Base-by-base conservation (phyloP, 2,329 filamentous ascomycete genomes). In the Fusarium domesticum region DNA sequence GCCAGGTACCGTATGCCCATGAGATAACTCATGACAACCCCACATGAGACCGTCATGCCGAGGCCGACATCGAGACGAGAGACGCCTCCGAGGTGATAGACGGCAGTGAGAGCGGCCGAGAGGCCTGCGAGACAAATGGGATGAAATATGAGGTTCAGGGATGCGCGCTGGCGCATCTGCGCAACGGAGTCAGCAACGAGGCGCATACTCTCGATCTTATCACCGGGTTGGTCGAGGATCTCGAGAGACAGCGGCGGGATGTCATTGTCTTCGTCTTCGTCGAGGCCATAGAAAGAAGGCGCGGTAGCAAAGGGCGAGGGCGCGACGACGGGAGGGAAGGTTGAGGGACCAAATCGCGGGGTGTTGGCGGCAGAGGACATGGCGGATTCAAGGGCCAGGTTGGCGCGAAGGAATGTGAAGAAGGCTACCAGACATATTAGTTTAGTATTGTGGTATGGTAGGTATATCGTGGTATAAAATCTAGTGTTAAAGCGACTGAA, bases 161-260 rank as follows among this genome's bases (percentile, higher is more conserved):
- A 79, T 16, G 87, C 81, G 7, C 77, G 69, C 62, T 89, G 84
- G 50, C 85, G 82, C 72, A 93, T 89, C 68, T 95, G 85, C 28
- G 88, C 87, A 38, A 95, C 80, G 46, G 84, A 89, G 67, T 92
- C 88, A 48, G 89, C 85, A 31, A 95, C 76, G 16, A 95, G 78
- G 51, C 79, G 78, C 39, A 95, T 73, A 15, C 84, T 84, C 43
- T 81, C 76, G 51, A 82, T 69, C 61, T 84, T 82, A 63, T 90
- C 85, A 39, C 73, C 63, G 38, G 79, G 70, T 38, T 61, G 60
- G 35, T 73, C 72, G 34, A 83, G 69, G 17, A 77, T 64, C 55
- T 81, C 78, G 39, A 87, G 81, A 39, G 76, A 78, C 34, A 90
- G 77, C 7, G 82, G 76, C 6, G 84, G 83, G 43, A 86, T 72